These are phyloP conservation scores for Gossypium turneri DNA, from an alignment of 345 rosid genomes.

Conservation along the genomic window DNA sequence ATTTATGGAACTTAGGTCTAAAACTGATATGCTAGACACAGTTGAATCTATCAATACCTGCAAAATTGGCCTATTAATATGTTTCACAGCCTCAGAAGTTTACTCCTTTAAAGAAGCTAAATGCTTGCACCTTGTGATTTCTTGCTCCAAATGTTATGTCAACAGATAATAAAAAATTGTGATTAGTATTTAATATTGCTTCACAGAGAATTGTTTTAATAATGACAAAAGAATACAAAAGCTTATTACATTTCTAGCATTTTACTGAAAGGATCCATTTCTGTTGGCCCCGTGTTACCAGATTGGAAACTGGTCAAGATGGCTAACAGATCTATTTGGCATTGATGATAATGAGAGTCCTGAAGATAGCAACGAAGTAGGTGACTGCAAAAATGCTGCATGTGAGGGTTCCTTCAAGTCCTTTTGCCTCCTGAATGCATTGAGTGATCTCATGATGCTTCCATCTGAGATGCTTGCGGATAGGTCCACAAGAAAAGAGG, in stretches of 20 bases:
- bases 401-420: slow-evolving; percentile 54
- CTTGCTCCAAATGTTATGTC: background rate
- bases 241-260: slow-evolving; percentile 7
- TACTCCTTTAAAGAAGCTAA: background rate
- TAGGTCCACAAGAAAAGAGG: slow-evolving; percentile 75
- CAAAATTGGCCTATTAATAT: background rate
- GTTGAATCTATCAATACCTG: background rate
- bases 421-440: slow-evolving; percentile 69
- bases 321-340: slow-evolving; percentile 86
- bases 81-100: background rate
- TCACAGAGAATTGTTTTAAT: background rate
- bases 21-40: background rate
- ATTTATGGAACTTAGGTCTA: background rate
- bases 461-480: slow-evolving; percentile 84
- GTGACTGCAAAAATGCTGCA: slow-evolving; percentile 27
- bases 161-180: background rate
- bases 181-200: background rate
- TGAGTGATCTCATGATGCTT: slow-evolving; percentile 96
- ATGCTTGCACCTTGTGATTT: background rate
- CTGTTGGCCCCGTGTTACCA: slow-evolving; percentile 22
- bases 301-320: slow-evolving; percentile 95
- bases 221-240: background rate
- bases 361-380: slow-evolving; percentile 26
- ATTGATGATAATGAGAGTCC: slow-evolving; percentile 50
- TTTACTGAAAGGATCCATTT: slow-evolving; percentile 6